Evolutionary conservation across 257 asterid genomes (phyloP).

Genomic region (Voacanga thouarsii): DNA sequence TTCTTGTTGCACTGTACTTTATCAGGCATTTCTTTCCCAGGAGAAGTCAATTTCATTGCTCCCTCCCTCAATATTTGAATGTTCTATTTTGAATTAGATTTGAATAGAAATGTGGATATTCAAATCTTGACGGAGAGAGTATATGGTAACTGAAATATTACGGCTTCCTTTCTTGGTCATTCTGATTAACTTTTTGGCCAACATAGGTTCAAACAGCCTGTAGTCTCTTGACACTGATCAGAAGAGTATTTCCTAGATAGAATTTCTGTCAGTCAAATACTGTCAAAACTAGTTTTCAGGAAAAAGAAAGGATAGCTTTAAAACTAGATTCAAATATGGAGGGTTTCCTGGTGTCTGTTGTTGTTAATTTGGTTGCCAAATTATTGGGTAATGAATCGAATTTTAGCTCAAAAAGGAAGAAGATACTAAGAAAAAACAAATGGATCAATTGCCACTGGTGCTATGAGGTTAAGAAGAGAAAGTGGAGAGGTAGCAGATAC

Average conservation of each 20-base stretch:
- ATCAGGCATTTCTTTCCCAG: not conserved
- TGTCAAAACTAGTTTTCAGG: not conserved
- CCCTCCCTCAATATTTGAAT: no score
- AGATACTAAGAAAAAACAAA: not conserved
- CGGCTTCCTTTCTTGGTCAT: not conserved
- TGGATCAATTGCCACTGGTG: not conserved
- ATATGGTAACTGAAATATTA: not conserved
- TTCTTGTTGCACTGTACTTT: conserved; percentile 7
- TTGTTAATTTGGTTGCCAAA: not conserved
- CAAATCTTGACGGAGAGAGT: not conserved
- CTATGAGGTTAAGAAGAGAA: not conserved
- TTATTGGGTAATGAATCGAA: not conserved
- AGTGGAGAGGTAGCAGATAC: not conserved
- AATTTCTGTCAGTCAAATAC: not conserved
- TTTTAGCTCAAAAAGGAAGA: not conserved
- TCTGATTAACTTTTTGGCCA: not conserved
- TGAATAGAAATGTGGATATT: no score
- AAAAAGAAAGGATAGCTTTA: not conserved
- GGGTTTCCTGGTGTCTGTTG: not conserved
- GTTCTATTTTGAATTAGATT: no score
- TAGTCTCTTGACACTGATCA: not conserved
- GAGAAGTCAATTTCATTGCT: not conserved
- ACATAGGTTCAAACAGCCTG: not conserved
- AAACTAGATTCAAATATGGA: not conserved
- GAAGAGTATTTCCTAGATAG: not conserved